Evolutionary conservation across 352 stramenopile species (phyloP), one percentile per base, ranked within the genome.

Genomic region (Phytophthora pisi): DNA sequence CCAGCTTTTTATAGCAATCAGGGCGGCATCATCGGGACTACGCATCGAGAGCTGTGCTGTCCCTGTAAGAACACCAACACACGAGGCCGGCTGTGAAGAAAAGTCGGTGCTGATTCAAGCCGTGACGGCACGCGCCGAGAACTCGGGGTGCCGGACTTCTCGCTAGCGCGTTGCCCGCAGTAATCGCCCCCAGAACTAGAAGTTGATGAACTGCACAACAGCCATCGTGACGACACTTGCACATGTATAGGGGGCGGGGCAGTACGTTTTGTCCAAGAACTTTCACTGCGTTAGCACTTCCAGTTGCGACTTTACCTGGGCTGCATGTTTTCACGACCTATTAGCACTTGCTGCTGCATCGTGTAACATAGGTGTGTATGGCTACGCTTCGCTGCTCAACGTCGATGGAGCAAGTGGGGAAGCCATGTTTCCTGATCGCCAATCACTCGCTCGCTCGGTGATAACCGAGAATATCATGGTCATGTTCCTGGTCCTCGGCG

Each of bases 341-440:
- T 31, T 31, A 31, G 28, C 28, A 31, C 28, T 31, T 31, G 5
- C 28, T 31, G 28, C 7, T 31, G 28, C 7, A 8, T 31, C 0
- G 28, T 5, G 7, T 31, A 31, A 9, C 28, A 9, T 31, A 9
- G 28, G 4, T 9, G 9, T 9, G 6, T 2, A 31, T 31, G 28
- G 13, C 38, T 50, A 50, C 43, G 43, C 16, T 50, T 50, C 20
- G 43, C 43, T 26, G 20, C 43, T 50, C 43, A 50, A 47, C 16
- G 28, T 31, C 7, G 28, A 9, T 31, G 28, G 28, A 31, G 36
- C 36, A 43, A 43, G 36, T 43, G 36, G 36, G 10, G 10, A 49
- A 13, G 6, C 16, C 42, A 10, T 26, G 13, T 11, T 24, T n/a
- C 42, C 8, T 43, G 36, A 43, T 7, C 28, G 28, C 3, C 24